These are phyloP conservation scores for Chaetomiaceae sp. DNA, from an alignment of 2,329 filamentous ascomycete genomes.

Conservation along the genomic window DNA sequence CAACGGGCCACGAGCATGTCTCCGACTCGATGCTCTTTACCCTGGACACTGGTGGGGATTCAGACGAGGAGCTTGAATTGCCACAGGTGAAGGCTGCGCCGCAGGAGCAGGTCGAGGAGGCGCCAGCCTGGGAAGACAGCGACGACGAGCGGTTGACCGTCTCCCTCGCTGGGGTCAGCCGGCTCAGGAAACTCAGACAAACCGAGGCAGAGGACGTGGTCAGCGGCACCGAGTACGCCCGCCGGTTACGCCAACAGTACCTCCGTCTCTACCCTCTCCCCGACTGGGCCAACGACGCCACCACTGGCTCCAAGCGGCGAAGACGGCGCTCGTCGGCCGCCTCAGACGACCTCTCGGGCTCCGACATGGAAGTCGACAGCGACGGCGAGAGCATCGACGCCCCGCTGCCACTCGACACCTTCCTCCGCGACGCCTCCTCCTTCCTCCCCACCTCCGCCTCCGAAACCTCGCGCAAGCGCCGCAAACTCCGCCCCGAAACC, in stretches of 20 bases:
- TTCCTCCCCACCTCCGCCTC: constrained; percentile 53
- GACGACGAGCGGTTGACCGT: constrained; percentile 86
- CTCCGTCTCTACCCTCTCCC: constrained; percentile 56
- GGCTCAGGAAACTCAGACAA: constrained; percentile 76
- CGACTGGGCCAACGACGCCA: constrained; percentile 53
- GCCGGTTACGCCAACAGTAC: constrained; percentile 74
- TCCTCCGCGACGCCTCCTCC: constrained; percentile 70
- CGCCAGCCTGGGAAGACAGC: constrained; percentile 84
- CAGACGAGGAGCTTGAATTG: constrained; percentile 24
- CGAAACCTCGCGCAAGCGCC: constrained; percentile 46
- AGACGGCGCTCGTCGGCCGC: constrained; percentile 48
- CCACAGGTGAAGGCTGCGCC: constrained; percentile 16
- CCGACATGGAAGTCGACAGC: constrained; percentile 35
- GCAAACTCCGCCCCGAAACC: constrained; percentile 78
- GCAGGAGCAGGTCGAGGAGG: constrained; percentile 31
- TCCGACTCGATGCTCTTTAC: constrained; percentile 84
- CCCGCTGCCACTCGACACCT: constrained; percentile 70
- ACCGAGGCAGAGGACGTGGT: constrained; percentile 82
- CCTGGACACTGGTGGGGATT: constrained; percentile 57
- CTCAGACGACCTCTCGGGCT: constrained; percentile 30
- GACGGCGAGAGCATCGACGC: constrained; percentile 57
- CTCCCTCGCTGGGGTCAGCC: constrained; percentile 70
- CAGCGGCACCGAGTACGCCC: constrained; percentile 78
- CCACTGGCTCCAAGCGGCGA: constrained; percentile 42
- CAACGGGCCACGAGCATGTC: constrained; percentile 36